A percentile compares a stretch with the other conserved stretches of the same genome.
phyloP scores from a whole-genome alignment of 176 grass and related monocot genomes.

The Oryza punctata region DNA sequence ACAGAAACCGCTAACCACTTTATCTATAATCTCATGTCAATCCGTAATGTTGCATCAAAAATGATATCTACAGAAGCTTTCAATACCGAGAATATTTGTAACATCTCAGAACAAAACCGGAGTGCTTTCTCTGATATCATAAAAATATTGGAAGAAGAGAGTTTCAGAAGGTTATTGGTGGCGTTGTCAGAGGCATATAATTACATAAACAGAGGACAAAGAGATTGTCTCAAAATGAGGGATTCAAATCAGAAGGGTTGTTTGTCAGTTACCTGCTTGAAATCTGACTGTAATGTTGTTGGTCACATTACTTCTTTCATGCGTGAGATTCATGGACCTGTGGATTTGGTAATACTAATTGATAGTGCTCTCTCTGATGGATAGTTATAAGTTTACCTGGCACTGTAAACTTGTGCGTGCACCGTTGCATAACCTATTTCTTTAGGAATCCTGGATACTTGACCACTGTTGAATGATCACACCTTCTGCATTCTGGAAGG shows the following conservation, averaged over 20 bases:
- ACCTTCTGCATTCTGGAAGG: conserved; percentile 5
- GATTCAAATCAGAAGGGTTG: conserved; percentile 33
- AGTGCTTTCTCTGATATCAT: conserved; percentile 71
- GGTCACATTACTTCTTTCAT: conserved; percentile 41
- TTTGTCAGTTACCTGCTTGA: conserved; percentile 49
- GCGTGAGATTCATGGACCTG: conserved; percentile 53
- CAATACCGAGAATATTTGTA: conserved; percentile 54
- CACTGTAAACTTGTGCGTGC: background rate
- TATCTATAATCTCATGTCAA: conserved; percentile 63
- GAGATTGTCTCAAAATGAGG: conserved; percentile 4
- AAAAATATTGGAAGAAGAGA: conserved; percentile 66
- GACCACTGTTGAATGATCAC: conserved; percentile 1
- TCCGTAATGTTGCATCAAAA: conserved; percentile 65
- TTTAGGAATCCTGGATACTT: conserved; percentile 4
- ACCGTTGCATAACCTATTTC: conserved; percentile 24
- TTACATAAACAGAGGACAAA: conserved; percentile 30
- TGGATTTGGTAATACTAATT: conserved; percentile 63
- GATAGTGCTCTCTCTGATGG: conserved; percentile 36
- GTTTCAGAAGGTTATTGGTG: conserved; percentile 62
- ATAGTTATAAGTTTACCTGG: background rate
- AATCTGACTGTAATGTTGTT: conserved; percentile 46
- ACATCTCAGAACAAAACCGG: conserved; percentile 64
- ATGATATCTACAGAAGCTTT: conserved; percentile 75
- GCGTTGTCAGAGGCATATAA: conserved; percentile 55
- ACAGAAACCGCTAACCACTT: conserved; percentile 44